phyloP scores from a whole-genome alignment of 805 yeast species.

The Metschnikowia anglica region DNA sequence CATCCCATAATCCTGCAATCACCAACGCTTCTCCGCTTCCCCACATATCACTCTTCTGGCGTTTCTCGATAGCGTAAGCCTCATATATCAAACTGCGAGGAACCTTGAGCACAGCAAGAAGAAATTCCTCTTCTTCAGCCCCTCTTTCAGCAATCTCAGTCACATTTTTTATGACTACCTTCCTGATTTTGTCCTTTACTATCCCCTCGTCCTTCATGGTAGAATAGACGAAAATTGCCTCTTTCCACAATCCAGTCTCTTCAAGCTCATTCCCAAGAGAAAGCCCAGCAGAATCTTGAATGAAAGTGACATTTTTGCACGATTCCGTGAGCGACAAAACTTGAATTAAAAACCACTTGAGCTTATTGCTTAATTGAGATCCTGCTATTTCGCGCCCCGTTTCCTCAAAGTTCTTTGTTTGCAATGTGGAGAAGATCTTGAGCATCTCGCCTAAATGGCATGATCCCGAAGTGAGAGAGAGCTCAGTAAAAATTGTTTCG shows the following conservation, averaged over 20 bases:
- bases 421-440: constrained; percentile 17
- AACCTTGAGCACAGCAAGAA: constrained; percentile 43
- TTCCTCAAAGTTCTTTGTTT: constrained; percentile 7
- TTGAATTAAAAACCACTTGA: constrained; percentile 54
- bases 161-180: constrained; percentile 35
- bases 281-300: constrained; percentile 28
- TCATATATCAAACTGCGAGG: constrained; percentile 51
- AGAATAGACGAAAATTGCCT: constrained; percentile 61
- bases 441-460: constrained; percentile 17
- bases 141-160: constrained; percentile 25
- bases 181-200: constrained; percentile 43
- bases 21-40: constrained; percentile 62
- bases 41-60: constrained; percentile 49
- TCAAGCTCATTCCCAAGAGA: constrained; percentile 51
- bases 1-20: constrained; percentile 55
- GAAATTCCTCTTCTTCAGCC: constrained; percentile 31
- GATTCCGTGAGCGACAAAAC: constrained; percentile 29
- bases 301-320: constrained; percentile 7
- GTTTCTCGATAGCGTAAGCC: constrained; percentile 59
- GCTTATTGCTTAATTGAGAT: constrained; percentile 33
- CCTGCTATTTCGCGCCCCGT: constrained; percentile 10
- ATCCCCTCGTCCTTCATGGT: constrained; percentile 51
- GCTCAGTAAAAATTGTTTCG: constrained; percentile 7
- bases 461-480: not conserved
- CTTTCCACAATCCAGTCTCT: constrained; percentile 48